Evolutionary conservation across 805 yeast species (phyloP), one percentile per base, ranked within the genome.

Genomic region (Nakazawaea peltata): DNA sequence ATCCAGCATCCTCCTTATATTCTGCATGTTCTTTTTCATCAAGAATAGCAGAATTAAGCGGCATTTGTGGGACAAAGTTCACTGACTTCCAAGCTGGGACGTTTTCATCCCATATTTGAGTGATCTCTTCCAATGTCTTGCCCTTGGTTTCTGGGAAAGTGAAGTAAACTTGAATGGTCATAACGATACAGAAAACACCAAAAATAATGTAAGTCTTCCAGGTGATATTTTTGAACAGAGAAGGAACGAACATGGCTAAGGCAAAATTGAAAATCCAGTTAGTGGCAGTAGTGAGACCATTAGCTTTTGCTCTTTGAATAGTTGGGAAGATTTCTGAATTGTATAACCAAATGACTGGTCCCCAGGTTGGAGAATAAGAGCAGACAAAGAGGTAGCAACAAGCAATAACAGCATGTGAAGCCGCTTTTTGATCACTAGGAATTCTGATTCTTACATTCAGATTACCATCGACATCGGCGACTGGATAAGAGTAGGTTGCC

Each of bases 221-320:
- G 29, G 68, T 62, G 39, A 76, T 71, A 50, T 68, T 69, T 41
- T 59, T 54, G 56, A 74, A 71, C 2, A 74, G 63, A 10, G 47
- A 42, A 12, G 86, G 86, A 12, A 76, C 69, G 50, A 67, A 70
- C 71, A 71, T 69, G 35, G 81, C 82, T 49, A 78, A 74, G 4
- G 69, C 74, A 48, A 77, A 78, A 56, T 80, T 81, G 54, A 69
- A 74, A 25, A 76, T 51, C 88, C 88, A 81, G 56, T 81, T 81
- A 24, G 82, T 67, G 10, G 86, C 78, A 3, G 79, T 76, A 5
- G 81, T 65, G 33, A 78, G 50, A 5, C 84, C 70, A 36, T 75
- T 67, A 24, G 81, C 81, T 48, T 71, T 76, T 38, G 81, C 82
- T 49, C 88, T 71, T 33, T 77, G 67, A 50, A 76, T 69, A 43